Conservation (phyloP, 169 alveolate species). For the Plasmodium sp. region DNA sequence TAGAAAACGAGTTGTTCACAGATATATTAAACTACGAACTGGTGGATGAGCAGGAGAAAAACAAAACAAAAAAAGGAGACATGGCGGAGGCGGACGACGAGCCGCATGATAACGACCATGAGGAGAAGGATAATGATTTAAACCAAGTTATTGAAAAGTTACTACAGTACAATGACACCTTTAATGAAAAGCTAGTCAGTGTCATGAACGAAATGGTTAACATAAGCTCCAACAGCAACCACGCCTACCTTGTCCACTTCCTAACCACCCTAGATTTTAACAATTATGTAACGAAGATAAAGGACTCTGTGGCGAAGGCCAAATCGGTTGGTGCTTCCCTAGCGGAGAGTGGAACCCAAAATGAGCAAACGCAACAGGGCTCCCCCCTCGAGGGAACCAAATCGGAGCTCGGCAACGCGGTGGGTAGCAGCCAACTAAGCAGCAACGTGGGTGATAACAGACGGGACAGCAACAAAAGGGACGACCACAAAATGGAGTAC, state of each 20-base stretch:
- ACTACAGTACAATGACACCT: constrained; percentile 65
- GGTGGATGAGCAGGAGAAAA: not conserved
- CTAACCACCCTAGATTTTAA: constrained; percentile 64
- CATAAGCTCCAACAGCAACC: constrained; percentile 58
- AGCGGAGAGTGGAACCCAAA: not conserved
- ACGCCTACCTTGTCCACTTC: constrained; percentile 63
- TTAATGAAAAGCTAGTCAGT: constrained; percentile 36
- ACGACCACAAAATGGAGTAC: constrained; percentile 66
- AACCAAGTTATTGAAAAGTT: constrained; percentile 67
- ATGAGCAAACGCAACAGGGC: not conserved
- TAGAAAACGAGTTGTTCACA: constrained; percentile 72
- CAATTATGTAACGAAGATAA: constrained; percentile 45
- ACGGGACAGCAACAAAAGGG: constrained; percentile 1
- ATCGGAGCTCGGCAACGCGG: not conserved
- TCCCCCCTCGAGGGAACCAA: not conserved
- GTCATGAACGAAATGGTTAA: constrained; percentile 72
- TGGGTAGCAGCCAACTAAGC: not conserved
- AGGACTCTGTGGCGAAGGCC: constrained; percentile 26
- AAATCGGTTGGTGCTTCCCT: not conserved
- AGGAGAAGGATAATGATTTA: constrained; percentile 41
- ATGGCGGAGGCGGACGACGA: not conserved
- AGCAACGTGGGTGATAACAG: not conserved
- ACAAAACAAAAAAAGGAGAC: not conserved
- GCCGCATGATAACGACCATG: not conserved
- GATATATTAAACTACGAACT: constrained; percentile 69